Evolutionary conservation across 2,329 filamentous ascomycete species (phyloP).

Genomic region (Moelleriella libera): DNA sequence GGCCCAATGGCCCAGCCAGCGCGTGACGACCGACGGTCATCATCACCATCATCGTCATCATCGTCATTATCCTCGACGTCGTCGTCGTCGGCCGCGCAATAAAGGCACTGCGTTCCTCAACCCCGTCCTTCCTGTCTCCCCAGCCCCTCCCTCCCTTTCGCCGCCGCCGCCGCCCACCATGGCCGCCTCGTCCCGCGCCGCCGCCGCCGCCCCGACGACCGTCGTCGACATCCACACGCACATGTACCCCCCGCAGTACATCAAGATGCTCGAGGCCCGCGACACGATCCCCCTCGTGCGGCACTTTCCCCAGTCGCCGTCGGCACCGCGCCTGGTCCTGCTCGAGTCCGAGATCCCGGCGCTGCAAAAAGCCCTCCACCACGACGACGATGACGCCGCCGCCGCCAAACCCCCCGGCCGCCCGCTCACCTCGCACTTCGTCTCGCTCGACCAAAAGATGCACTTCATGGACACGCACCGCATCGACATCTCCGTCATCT

Average conservation of each 20-base stretch:
- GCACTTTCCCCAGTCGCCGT: slow-evolving; percentile 40
- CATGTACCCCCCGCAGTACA: slow-evolving; percentile 53
- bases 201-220: slow-evolving; percentile 19
- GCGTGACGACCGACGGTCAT: no score
- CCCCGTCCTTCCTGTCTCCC: background rate
- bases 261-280: slow-evolving; percentile 44
- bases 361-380: slow-evolving; percentile 32
- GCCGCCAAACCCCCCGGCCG: slow-evolving; percentile 53
- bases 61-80: no score
- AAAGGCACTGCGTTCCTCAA: no score
- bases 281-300: slow-evolving; percentile 56
- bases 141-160: background rate
- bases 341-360: slow-evolving; percentile 35
- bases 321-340: slow-evolving; percentile 52
- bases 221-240: slow-evolving; percentile 57
- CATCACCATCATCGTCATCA: no score
- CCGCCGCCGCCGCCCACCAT: background rate
- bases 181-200: no score
- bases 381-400: no score
- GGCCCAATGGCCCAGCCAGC: no score
- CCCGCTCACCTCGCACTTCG: slow-evolving; percentile 73
- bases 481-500: slow-evolving; percentile 75
- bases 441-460: slow-evolving; percentile 65
- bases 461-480: slow-evolving; percentile 76
- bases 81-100: no score